Percentiles rank a stretch among this genome's conserved stretches.
Evolutionary conservation across 805 yeast species (phyloP).

Genomic region (Candida schatavii): DNA sequence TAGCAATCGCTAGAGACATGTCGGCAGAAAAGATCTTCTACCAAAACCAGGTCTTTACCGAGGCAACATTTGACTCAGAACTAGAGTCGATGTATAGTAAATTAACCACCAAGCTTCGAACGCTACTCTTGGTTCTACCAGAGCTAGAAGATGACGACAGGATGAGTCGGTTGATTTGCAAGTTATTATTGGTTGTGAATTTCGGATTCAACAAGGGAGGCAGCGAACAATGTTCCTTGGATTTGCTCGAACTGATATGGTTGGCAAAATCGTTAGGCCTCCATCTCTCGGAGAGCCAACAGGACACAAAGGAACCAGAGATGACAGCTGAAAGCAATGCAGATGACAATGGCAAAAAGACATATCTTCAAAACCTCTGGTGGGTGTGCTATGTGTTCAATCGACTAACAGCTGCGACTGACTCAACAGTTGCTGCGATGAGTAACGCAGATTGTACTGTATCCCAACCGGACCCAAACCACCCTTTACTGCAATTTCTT

Average conservation of each 20-base stretch:
- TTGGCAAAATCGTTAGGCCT: neutral
- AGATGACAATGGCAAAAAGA: slow-evolving; percentile 13
- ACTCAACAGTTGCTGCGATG: neutral
- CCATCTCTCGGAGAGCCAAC: neutral
- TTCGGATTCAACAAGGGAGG: slow-evolving; percentile 19
- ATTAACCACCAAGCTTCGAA: slow-evolving; percentile 16
- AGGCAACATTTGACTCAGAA: neutral
- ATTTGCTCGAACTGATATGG: slow-evolving; percentile 15
- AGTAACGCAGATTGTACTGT: neutral
- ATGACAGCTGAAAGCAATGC: neutral
- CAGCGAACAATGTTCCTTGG: slow-evolving; percentile 20
- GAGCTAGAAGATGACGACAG: slow-evolving; percentile 19
- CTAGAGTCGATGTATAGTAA: slow-evolving; percentile 4
- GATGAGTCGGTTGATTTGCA: slow-evolving; percentile 16
- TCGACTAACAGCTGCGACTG: slow-evolving; percentile 11
- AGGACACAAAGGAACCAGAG: neutral
- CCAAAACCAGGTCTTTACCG: slow-evolving; percentile 9
- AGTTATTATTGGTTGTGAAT: slow-evolving; percentile 16
- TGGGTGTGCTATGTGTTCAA: slow-evolving; percentile 20
- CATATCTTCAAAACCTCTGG: slow-evolving; percentile 15
- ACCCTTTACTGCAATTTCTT: neutral
- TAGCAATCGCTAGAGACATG: slow-evolving; percentile 40
- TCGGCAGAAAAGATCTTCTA: slow-evolving; percentile 16
- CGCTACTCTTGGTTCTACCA: slow-evolving; percentile 18
- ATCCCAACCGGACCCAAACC: too few relatives aligned